These are phyloP conservation scores for Dactylorhiza incarnata DNA, from an alignment of 106 monocot genomes.

Conservation along the genomic window DNA sequence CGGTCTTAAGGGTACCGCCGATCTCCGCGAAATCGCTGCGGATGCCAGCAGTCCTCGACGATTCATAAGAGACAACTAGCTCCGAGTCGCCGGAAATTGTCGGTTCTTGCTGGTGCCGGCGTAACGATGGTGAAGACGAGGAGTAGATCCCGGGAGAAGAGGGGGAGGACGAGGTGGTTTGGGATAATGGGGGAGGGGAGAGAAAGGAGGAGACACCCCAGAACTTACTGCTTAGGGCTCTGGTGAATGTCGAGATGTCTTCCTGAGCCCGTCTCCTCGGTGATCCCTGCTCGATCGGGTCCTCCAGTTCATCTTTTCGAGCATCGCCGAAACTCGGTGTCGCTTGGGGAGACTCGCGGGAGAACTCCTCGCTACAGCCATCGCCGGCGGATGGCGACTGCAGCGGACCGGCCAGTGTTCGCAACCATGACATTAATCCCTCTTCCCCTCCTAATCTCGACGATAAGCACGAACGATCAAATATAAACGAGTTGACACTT, in stretches of 20 bases:
- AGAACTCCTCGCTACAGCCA: neutral
- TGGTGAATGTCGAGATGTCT: conserved; percentile 79
- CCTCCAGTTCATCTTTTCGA: neutral
- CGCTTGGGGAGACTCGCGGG: neutral
- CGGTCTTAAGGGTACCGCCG: conserved; percentile 59
- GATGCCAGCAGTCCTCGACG: conserved; percentile 35
- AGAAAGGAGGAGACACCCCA: conserved; percentile 94
- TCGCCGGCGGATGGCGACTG: no score
- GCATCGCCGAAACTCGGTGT: neutral
- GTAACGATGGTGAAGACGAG: neutral
- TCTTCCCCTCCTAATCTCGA: no score
- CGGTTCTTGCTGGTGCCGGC: conserved; percentile 2
- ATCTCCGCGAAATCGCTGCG: conserved; percentile 81
- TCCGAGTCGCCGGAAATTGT: neutral
- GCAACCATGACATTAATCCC: no score
- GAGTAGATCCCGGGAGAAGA: neutral
- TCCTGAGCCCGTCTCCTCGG: conserved; percentile 69
- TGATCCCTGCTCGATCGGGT: conserved; percentile 13
- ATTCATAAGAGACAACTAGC: conserved; percentile 4
- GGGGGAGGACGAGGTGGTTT: conserved; percentile 1
- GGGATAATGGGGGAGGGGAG: conserved; percentile 51
- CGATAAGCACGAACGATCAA: no score
- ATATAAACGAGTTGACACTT: no score
- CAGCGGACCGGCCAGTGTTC: no score
- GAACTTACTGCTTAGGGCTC: conserved; percentile 73